Evolutionary conservation across 371 early-diverging fungal genomes (phyloP).

Genomic region (Choanephora cucurbitarum): DNA sequence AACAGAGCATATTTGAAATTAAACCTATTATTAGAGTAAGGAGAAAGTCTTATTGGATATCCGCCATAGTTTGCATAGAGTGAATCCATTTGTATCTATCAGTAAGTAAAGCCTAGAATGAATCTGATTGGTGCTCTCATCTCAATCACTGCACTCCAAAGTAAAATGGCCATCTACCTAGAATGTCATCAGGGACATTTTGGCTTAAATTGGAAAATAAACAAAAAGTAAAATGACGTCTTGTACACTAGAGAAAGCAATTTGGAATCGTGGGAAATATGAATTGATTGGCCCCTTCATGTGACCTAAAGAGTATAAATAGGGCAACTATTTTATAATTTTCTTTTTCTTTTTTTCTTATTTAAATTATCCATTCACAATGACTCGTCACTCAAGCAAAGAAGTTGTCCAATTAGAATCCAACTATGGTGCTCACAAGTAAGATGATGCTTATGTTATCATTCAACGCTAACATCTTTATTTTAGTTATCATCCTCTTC

Average conservation of each 20-base stretch:
- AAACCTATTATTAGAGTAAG: too few species aligned
- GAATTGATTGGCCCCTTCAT: not conserved
- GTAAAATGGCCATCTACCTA: too few species aligned
- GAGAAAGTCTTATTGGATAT: too few species aligned
- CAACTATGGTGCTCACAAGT: constrained; percentile 87
- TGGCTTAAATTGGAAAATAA: not conserved
- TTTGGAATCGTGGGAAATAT: constrained; percentile 1
- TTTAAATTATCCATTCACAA: constrained; percentile 6
- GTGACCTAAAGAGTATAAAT: not conserved
- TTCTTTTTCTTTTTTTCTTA: constrained; percentile 12
- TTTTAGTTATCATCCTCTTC: constrained; percentile 96
- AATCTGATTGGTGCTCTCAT: too few species aligned
- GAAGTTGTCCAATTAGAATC: constrained; percentile 71
- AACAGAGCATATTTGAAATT: too few species aligned
- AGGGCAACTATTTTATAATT: not conserved
- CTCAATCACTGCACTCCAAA: too few species aligned
- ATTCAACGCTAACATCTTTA: too few species aligned
- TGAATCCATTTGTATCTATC: too few species aligned
- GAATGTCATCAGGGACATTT: not conserved
- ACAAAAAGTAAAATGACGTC: not conserved
- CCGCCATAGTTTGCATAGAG: too few species aligned
- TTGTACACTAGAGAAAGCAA: not conserved
- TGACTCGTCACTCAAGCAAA: constrained; percentile 39
- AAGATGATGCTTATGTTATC: too few species aligned
- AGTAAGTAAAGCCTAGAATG: too few species aligned